These are phyloP conservation scores for Cladosporium sphaerospermum DNA, from an alignment of 2,329 filamentous ascomycete genomes.

Conservation along the genomic window DNA sequence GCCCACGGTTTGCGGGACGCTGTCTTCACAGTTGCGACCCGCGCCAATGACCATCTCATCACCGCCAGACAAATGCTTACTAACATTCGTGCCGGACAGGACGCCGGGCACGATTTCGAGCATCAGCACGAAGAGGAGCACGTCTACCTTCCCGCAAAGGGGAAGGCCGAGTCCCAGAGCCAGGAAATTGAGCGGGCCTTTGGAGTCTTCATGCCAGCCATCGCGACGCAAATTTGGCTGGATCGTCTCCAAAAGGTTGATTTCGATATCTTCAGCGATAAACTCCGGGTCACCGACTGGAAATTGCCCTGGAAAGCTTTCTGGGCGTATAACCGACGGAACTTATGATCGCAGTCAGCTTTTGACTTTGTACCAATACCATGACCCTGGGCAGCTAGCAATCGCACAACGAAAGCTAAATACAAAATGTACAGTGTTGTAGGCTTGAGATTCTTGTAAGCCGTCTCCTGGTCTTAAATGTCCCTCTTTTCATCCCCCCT, in stretches of 20 bases:
- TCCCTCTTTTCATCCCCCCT: background rate
- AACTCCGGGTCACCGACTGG: slow-evolving; percentile 65
- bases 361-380: background rate
- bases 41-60: slow-evolving; percentile 92
- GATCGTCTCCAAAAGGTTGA: slow-evolving; percentile 69
- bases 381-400: background rate
- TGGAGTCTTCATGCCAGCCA: slow-evolving; percentile 71
- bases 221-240: slow-evolving; percentile 74
- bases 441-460: background rate
- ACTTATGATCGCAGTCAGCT: slow-evolving; percentile 33
- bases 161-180: slow-evolving; percentile 30
- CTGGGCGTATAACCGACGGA: slow-evolving; percentile 51
- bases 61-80: slow-evolving; percentile 88
- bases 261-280: slow-evolving; percentile 71
- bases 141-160: slow-evolving; percentile 36
- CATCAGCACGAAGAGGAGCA: slow-evolving; percentile 71
- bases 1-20: slow-evolving; percentile 81
- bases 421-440: background rate
- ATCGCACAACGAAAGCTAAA: background rate
- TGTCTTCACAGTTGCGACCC: slow-evolving; percentile 84
- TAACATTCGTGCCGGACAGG: slow-evolving; percentile 66
- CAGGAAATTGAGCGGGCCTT: slow-evolving; percentile 63
- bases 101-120: slow-evolving; percentile 81
- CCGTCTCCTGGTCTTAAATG: background rate
- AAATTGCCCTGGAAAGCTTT: slow-evolving; percentile 76